These are phyloP conservation scores for Raddia guianensis DNA, from an alignment of 176 grass and related monocot genomes.

Conservation along the genomic window DNA sequence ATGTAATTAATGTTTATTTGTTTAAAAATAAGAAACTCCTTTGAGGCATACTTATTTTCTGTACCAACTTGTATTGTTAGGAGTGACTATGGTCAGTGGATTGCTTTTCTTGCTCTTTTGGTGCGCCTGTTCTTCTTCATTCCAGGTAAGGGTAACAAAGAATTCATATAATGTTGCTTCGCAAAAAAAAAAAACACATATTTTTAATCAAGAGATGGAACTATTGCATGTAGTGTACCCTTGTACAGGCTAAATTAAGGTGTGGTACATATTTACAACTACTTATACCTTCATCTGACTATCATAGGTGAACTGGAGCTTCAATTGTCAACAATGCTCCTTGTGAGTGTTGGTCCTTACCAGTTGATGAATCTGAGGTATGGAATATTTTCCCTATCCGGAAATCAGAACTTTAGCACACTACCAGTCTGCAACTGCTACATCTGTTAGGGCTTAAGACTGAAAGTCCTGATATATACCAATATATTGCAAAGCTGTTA, in stretches of 20 bases:
- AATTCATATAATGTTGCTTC: neutral
- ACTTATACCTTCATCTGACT: conserved; percentile 22
- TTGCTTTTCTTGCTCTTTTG: conserved; percentile 83
- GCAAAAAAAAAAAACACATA: no score
- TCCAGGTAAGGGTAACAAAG: conserved; percentile 65
- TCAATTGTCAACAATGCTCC: conserved; percentile 69
- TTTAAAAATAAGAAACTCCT: neutral
- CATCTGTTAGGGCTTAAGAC: neutral
- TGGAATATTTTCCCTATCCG: neutral
- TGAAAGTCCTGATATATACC: neutral
- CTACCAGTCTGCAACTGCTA: neutral
- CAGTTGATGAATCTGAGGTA: conserved; percentile 79
- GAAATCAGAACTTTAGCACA: neutral
- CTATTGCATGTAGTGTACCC: neutral
- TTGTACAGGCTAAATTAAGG: neutral
- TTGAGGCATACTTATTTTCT: conserved; percentile 15
- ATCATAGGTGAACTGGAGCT: conserved; percentile 78
- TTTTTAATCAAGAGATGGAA: neutral
- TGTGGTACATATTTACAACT: conserved; percentile 14
- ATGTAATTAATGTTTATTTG: neutral
- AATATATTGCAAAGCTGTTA: no score
- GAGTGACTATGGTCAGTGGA: conserved; percentile 91
- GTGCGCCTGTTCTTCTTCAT: conserved; percentile 80
- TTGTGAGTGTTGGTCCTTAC: conserved; percentile 72
- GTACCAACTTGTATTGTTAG: conserved; percentile 44